Conservation (phyloP, 768 basidiomycete genomes). For the Boletus coccyginus region DNA sequence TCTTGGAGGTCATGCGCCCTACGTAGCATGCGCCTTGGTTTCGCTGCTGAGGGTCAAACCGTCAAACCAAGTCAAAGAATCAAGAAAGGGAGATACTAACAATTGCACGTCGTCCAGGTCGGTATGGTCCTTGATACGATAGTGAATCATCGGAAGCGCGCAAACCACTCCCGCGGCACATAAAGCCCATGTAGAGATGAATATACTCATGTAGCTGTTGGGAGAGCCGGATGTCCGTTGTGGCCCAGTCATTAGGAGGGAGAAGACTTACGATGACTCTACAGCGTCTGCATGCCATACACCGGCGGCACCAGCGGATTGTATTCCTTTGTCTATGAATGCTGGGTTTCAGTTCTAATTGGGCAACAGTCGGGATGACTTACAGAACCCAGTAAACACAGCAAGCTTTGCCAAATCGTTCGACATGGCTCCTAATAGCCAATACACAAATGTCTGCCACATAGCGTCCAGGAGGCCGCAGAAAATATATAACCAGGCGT, state of each 20-base stretch:
- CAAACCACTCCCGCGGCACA: conserved; percentile 62
- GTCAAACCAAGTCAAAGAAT: background rate
- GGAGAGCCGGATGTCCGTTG: background rate
- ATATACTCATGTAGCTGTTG: conserved; percentile 61
- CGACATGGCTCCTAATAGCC: conserved; percentile 84
- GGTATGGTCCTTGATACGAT: conserved; percentile 62
- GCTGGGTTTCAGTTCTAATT: background rate
- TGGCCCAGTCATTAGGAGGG: background rate
- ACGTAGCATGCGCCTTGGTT: background rate
- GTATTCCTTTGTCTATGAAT: conserved; percentile 64
- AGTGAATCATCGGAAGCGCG: conserved; percentile 72
- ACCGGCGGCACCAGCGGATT: conserved; percentile 74
- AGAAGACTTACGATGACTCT: conserved; percentile 50
- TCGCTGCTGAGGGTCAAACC: conserved; percentile 10
- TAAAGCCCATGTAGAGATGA: conserved; percentile 72
- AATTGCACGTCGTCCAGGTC: conserved; percentile 50
- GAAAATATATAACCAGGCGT: conserved; percentile 63
- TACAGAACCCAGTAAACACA: conserved; percentile 79
- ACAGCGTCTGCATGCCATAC: conserved; percentile 70
- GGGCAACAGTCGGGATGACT: conserved; percentile 26
- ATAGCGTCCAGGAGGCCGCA: conserved; percentile 76
- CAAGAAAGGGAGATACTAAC: conserved; percentile 31
- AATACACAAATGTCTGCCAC: conserved; percentile 84
- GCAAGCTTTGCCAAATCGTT: conserved; percentile 80
- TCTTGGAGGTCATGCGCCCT: background rate